Evolutionary conservation across 164 flowering plant genomes (phyloP).

Genomic region (Magnolia kwangsiensis): DNA sequence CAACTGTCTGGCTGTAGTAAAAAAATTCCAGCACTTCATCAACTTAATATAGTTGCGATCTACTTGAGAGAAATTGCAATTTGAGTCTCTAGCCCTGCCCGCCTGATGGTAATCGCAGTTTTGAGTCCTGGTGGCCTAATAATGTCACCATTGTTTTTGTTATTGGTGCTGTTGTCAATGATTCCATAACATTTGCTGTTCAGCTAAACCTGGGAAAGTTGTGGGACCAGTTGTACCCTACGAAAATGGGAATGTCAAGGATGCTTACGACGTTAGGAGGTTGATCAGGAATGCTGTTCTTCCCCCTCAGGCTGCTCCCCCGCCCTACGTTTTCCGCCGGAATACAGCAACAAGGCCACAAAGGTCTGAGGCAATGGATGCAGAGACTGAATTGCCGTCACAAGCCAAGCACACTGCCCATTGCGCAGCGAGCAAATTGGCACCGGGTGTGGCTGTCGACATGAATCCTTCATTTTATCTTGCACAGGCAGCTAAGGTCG

Average conservation of each 20-base stretch:
- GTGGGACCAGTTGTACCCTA: constrained; percentile 56
- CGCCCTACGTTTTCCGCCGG: constrained; percentile 41
- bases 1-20: neutral
- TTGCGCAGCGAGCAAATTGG: constrained; percentile 41
- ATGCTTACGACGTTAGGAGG: constrained; percentile 49
- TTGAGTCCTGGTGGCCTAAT: no score
- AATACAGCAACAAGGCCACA: constrained; percentile 37
- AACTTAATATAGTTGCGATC: no score
- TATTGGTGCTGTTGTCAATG: neutral
- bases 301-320: constrained; percentile 38
- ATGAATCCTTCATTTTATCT: constrained; percentile 57
- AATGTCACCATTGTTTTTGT: neutral
- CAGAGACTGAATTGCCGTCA: constrained; percentile 23
- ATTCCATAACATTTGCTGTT: neutral
- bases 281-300: constrained; percentile 39
- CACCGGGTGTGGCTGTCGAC: constrained; percentile 61
- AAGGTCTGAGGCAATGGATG: constrained; percentile 19
- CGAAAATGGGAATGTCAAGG: constrained; percentile 45
- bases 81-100: neutral
- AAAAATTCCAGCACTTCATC: neutral
- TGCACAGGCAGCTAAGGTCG: constrained; percentile 35
- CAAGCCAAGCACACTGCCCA: constrained; percentile 38
- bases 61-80: no score
- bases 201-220: constrained; percentile 68
- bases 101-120: neutral